Evolutionary conservation across 2,329 filamentous ascomycete species (phyloP).

Genomic region (Aspergillus sp.): DNA sequence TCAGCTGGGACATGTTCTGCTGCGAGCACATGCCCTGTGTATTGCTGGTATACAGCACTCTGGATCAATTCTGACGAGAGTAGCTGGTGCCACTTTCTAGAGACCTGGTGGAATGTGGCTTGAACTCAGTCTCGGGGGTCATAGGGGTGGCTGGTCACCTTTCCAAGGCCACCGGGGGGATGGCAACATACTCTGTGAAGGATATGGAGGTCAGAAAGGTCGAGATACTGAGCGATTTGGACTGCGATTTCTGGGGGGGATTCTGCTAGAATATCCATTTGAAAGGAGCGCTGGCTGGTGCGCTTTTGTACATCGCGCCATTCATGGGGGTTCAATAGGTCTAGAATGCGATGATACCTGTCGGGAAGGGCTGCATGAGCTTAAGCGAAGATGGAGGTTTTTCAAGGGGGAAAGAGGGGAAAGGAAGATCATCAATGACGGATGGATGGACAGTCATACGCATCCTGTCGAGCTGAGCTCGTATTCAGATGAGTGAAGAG

Average conservation of each 20-base stretch:
- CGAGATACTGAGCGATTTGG: constrained; percentile 29
- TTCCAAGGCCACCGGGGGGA: neutral
- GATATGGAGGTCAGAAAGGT: constrained; percentile 30
- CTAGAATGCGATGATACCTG: constrained; percentile 33
- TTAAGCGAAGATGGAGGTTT: neutral
- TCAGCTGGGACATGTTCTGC: neutral
- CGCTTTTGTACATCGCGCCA: constrained; percentile 33
- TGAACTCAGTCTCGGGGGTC: neutral
- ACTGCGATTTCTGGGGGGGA: constrained; percentile 37
- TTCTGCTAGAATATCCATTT: constrained; percentile 36
- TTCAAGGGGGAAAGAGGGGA: neutral
- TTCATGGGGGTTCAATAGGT: constrained; percentile 30
- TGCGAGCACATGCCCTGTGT: constrained; percentile 11
- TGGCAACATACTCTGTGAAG: constrained; percentile 30
- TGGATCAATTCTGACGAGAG: constrained; percentile 30
- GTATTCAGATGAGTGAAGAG: constrained; percentile 26
- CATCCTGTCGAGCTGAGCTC: constrained; percentile 23
- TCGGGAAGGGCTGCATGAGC: neutral
- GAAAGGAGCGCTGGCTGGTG: constrained; percentile 25
- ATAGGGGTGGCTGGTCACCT: neutral
- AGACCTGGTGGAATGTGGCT: constrained; percentile 29
- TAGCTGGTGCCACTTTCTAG: constrained; percentile 33
- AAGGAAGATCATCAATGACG: neutral
- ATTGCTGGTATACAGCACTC: constrained; percentile 18
- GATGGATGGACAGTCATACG: constrained; percentile 13